Conservation (phyloP, 257 asterid species). For the Orobanche coerulescens region DNA sequence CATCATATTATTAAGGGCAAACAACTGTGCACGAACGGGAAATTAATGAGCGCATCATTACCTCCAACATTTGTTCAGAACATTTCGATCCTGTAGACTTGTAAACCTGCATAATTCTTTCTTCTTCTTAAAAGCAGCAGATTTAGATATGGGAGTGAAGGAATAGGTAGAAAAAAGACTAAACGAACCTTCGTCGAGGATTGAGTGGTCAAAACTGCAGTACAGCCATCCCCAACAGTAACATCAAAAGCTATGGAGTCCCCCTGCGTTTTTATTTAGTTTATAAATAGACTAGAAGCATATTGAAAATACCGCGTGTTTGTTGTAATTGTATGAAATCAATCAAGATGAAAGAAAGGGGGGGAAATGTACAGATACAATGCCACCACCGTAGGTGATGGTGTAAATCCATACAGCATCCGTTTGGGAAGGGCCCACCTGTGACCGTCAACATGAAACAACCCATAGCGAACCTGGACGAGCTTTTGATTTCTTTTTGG, state of each 20-base stretch:
- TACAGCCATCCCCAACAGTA: conserved; percentile 59
- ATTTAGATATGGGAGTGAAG: background rate
- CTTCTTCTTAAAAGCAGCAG: background rate
- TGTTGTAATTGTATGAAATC: too few species aligned
- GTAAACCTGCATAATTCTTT: conserved; percentile 49
- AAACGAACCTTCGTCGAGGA: conserved; percentile 93
- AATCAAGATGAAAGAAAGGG: background rate
- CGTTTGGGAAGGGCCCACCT: conserved; percentile 67
- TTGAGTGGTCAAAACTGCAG: conserved; percentile 87
- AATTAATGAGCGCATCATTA: conserved; percentile 19
- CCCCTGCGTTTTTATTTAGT: conserved; percentile 59
- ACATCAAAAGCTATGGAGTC: conserved; percentile 57
- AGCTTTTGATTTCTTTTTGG: background rate
- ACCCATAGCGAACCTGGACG: background rate
- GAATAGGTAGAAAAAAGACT: background rate
- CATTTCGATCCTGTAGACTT: conserved; percentile 61
- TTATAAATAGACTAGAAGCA: too few species aligned
- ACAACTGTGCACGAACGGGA: background rate
- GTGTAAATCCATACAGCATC: conserved; percentile 95
- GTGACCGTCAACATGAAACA: background rate
- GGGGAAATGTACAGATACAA: conserved; percentile 57
- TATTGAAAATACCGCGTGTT: too few species aligned
- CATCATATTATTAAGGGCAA: background rate
- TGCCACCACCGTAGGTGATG: conserved; percentile 89
- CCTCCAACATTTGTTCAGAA: conserved; percentile 70